A percentile compares a stretch with the other conserved stretches of the same genome.
These are phyloP conservation scores for Cyclocybe cylindracea DNA, from an alignment of 768 basidiomycete species.

Conservation along the genomic window DNA sequence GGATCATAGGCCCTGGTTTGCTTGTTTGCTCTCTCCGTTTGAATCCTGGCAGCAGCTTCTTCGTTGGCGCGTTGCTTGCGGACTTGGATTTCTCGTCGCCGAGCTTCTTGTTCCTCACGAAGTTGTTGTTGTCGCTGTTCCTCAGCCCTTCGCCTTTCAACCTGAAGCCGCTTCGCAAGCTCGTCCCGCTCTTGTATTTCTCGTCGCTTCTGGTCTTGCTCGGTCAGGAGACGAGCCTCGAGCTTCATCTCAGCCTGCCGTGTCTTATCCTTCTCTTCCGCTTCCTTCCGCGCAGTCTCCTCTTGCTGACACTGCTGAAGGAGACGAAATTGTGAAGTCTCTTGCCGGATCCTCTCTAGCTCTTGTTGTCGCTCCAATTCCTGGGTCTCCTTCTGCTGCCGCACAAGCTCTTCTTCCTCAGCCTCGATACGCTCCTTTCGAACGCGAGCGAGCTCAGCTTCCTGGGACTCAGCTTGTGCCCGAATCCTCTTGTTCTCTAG, in stretches of 20 bases:
- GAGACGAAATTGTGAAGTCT: too few relatives aligned
- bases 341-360: too few relatives aligned
- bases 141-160: constrained; percentile 22
- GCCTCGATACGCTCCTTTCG: not conserved
- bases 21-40: constrained; percentile 1
- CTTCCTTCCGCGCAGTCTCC: too few relatives aligned
- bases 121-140: constrained; percentile 28
- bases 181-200: not conserved
- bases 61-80: constrained; percentile 29
- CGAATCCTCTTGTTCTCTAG: not conserved
- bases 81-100: constrained; percentile 26
- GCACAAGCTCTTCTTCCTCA: not conserved
- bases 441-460: constrained; percentile 4
- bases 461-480: constrained; percentile 6
- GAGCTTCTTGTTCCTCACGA: constrained; percentile 29
- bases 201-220: constrained; percentile 1
- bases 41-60: constrained; percentile 28
- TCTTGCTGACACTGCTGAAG: too few relatives aligned
- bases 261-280: too few relatives aligned
- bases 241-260: too few relatives aligned
- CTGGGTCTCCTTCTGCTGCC: too few relatives aligned
- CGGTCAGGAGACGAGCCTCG: not conserved
- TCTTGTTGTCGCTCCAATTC: too few relatives aligned
- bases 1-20: constrained; percentile 13
- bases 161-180: not conserved